Evolutionary conservation across 805 yeast species (phyloP).

Genomic region (Saccharomycopsis babjevae): DNA sequence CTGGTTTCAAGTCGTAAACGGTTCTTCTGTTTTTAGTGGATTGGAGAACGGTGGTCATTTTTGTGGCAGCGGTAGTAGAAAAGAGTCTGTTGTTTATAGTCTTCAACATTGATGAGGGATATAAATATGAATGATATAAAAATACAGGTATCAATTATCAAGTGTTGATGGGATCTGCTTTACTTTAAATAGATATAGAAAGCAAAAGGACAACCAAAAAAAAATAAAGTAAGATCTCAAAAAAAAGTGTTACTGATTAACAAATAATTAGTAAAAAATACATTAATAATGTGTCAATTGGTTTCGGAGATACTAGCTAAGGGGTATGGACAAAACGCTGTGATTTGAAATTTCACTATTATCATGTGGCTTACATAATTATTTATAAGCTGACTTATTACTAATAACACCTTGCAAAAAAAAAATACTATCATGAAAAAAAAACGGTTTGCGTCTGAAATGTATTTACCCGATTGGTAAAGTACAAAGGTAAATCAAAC

Average conservation of each 20-base stretch:
- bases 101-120: background rate
- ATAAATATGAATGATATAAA: background rate
- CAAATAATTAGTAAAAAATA: too few species aligned
- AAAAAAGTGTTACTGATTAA: background rate
- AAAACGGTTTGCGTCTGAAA: background rate
- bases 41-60: constrained; percentile 5
- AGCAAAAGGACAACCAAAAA: background rate
- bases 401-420: background rate
- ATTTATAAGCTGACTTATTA: background rate
- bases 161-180: background rate
- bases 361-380: background rate
- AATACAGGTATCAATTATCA: background rate
- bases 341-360: too few species aligned
- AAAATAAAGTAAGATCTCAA: background rate
- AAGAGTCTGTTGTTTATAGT: constrained; percentile 2
- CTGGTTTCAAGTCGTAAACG: constrained; percentile 35
- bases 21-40: constrained; percentile 27
- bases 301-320: too few species aligned
- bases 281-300: too few species aligned
- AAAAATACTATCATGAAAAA: background rate
- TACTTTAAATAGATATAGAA: background rate
- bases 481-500: too few species aligned
- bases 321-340: too few species aligned
- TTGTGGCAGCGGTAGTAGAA: background rate
- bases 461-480: background rate